phyloP scores from a whole-genome alignment of 352 stramenopile genomes.

The Blastocystis sp. region DNA sequence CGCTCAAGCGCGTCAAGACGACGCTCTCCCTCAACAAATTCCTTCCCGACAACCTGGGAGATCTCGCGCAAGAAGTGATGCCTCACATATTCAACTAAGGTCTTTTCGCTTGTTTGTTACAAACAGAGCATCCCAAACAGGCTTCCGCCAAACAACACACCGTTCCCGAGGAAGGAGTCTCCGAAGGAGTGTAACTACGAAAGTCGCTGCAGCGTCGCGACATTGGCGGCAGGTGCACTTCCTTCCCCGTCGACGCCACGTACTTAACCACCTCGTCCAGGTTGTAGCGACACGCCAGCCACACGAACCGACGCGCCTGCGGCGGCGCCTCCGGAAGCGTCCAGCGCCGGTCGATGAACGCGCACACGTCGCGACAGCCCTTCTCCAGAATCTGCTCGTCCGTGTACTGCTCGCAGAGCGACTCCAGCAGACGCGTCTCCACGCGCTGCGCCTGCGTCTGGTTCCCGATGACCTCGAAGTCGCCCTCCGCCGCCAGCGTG shows the following conservation, averaged over 20 bases:
- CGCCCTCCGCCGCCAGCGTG: neutral
- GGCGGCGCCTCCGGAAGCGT: neutral
- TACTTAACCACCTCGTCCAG: neutral
- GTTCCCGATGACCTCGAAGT: neutral
- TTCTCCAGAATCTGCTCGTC: neutral
- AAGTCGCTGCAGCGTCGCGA: too few relatives aligned
- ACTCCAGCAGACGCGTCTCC: neutral
- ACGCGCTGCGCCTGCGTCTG: neutral
- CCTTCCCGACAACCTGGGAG: constrained; percentile 2
- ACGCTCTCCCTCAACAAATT: neutral
- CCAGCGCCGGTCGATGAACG: neutral
- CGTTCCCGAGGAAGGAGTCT: neutral
- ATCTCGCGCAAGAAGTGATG: constrained; percentile 33
- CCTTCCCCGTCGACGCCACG: neutral
- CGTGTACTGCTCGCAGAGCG: neutral
- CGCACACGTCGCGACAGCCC: neutral
- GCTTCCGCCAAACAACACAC: neutral
- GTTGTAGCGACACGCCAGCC: neutral
- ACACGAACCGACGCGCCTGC: neutral
- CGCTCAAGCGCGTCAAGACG: constrained; percentile 34
- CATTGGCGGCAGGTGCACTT: too few relatives aligned
- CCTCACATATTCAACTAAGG: constrained; percentile 26
- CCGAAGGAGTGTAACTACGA: too few relatives aligned
- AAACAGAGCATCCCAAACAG: neutral
- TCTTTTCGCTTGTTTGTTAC: neutral